Percentiles rank a stretch among this genome's conserved stretches.
Evolutionary conservation across 2,329 filamentous ascomycete genomes (phyloP).

Genomic region (Aureobasidium sp.): DNA sequence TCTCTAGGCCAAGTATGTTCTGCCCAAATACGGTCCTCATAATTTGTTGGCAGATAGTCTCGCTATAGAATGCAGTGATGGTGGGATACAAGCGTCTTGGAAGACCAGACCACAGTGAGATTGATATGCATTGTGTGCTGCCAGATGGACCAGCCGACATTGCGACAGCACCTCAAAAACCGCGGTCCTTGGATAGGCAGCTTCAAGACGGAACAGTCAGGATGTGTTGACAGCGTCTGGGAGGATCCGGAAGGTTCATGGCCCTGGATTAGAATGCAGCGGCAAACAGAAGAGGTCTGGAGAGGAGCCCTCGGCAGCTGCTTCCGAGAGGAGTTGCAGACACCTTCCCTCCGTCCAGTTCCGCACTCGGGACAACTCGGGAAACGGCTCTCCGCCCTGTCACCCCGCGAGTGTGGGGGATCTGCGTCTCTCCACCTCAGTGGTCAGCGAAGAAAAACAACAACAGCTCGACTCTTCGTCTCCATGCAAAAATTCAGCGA

Average conservation of each 20-base stretch:
- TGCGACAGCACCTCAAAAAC: too few relatives aligned
- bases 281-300: not conserved
- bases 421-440: not conserved
- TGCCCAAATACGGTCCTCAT: too few relatives aligned
- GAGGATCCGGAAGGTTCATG: not conserved
- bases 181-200: too few relatives aligned
- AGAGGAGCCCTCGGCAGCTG: not conserved
- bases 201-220: too few relatives aligned
- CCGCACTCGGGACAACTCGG: not conserved
- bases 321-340: not conserved
- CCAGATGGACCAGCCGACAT: too few relatives aligned
- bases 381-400: not conserved
- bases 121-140: too few relatives aligned
- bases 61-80: too few relatives aligned
- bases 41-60: too few relatives aligned
- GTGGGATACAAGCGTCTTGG: too few relatives aligned
- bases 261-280: not conserved
- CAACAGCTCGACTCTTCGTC: not conserved
- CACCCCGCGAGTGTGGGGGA: not conserved
- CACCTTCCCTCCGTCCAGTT: constrained; percentile 1
- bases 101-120: too few relatives aligned
- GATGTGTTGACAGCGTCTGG: not conserved
- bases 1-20: too few relatives aligned
- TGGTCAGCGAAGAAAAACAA: not conserved
- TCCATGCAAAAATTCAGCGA: not conserved